Evolutionary conservation across 2,329 filamentous ascomycete species (phyloP).

Genomic region (Stagonosporopsis rhizophila): DNA sequence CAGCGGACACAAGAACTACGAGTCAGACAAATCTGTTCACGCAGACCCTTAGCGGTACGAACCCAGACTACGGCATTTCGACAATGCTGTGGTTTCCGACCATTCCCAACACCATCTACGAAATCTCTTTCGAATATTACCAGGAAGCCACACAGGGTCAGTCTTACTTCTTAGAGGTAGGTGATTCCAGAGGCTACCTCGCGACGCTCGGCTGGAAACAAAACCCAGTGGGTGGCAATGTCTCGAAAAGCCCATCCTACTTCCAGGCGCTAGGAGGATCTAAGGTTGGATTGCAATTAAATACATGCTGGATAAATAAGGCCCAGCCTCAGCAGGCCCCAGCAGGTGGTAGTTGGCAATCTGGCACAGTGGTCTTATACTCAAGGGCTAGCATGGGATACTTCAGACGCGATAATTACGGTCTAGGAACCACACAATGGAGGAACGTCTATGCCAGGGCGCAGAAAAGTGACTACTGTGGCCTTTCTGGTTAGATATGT

Average conservation of each 20-base stretch:
- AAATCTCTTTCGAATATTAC: slow-evolving; percentile 5
- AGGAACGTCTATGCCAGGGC: slow-evolving; percentile 1
- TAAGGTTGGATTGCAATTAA: background rate
- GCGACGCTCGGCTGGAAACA: background rate
- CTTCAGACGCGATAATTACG: slow-evolving; percentile 3
- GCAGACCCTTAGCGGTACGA: background rate
- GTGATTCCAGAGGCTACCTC: background rate
- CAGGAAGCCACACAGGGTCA: background rate
- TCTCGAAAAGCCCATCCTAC: background rate
- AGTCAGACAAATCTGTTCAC: background rate
- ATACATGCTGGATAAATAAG: background rate
- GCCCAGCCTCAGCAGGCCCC: background rate
- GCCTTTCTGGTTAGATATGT: background rate
- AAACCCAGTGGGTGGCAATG: background rate
- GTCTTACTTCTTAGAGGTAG: background rate
- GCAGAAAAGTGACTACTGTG: slow-evolving; percentile 1
- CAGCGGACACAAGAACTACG: background rate
- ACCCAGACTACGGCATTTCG: background rate
- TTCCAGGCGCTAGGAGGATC: background rate
- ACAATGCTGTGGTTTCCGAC: slow-evolving; percentile 1
- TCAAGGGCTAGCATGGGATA: background rate
- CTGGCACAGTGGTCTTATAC: background rate
- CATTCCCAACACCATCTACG: background rate
- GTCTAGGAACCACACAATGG: background rate
- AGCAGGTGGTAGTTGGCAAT: background rate